Percentiles rank a stretch among this genome's conserved stretches.
These are phyloP conservation scores for Debaryomyces subglobosus DNA, from an alignment of 1,139 yeast species.

Conservation along the genomic window DNA sequence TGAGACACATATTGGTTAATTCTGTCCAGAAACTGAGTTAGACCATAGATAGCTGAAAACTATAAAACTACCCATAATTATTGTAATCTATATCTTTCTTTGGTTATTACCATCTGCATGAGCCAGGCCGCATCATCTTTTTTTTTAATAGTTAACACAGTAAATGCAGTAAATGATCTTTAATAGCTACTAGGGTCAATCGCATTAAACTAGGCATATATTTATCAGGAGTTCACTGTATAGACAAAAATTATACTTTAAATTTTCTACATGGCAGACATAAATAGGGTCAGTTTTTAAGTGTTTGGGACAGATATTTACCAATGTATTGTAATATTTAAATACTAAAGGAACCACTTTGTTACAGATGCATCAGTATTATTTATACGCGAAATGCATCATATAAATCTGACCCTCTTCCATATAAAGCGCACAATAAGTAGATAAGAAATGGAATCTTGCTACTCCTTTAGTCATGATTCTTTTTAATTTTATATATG, in stretches of 20 bases:
- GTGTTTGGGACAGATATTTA: background rate
- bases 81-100: background rate
- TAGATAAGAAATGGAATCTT: background rate
- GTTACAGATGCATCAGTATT: background rate
- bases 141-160: too few species aligned
- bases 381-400: background rate
- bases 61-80: too few species aligned
- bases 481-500: background rate
- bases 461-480: background rate
- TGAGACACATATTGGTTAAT: too few species aligned
- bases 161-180: too few species aligned
- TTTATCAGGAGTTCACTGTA: too few species aligned
- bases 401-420: background rate
- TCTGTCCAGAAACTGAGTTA: background rate
- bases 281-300: too few species aligned
- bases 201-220: too few species aligned
- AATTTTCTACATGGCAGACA: too few species aligned
- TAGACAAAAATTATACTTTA: too few species aligned
- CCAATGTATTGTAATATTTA: background rate
- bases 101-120: background rate
- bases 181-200: too few species aligned
- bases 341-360: background rate
- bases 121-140: background rate
- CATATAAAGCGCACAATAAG: background rate
- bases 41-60: background rate